A percentile compares a stretch with the other conserved stretches of the same genome.
Conservation (phyloP, 768 basidiomycete species). For the Russula sp. region DNA sequence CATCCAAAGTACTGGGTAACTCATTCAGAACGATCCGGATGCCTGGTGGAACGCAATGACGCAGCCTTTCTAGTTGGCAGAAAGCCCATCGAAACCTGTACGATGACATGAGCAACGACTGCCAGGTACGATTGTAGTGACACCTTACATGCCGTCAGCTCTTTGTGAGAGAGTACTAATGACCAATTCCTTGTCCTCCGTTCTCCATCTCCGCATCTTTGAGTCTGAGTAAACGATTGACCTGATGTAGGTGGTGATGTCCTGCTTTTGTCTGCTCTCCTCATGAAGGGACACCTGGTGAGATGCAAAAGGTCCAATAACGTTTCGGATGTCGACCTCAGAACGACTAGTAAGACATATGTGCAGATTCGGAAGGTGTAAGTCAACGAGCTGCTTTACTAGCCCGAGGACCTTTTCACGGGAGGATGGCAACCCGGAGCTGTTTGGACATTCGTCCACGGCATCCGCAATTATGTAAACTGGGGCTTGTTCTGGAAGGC, state of each 20-base stretch:
- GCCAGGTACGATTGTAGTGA: background rate
- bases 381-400: background rate
- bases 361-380: background rate
- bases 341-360: constrained; percentile 4
- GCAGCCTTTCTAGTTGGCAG: constrained; percentile 1
- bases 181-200: background rate
- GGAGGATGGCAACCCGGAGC: background rate
- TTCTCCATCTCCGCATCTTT: constrained; percentile 2
- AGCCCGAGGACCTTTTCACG: background rate
- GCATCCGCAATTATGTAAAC: no score
- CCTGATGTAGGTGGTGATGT: background rate
- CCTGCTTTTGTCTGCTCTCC: background rate
- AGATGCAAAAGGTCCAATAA: background rate
- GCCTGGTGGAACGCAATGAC: background rate
- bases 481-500: background rate
- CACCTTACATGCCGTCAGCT: background rate
- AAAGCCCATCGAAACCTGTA: background rate
- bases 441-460: background rate
- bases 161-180: constrained; percentile 2
- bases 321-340: background rate
- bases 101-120: no score
- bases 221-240: background rate
- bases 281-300: background rate
- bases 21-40: background rate
- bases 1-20: background rate